Conservation (phyloP, 2,329 filamentous ascomycete species). For the Fusarium beomiforme region DNA sequence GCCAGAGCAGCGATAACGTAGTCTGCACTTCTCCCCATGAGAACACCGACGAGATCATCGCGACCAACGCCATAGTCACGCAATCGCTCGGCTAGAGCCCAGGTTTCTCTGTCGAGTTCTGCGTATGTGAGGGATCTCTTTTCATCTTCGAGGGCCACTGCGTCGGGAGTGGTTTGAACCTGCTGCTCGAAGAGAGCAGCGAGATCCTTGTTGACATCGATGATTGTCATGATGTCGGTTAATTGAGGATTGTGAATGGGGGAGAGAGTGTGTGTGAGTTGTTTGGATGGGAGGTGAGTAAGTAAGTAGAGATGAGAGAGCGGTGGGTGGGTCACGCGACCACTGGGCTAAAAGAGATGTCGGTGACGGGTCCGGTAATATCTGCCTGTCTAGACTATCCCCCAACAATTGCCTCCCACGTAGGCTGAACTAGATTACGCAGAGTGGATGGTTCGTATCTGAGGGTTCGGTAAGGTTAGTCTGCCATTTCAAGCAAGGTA, state of each 20-base stretch:
- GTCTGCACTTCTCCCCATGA: constrained; percentile 79
- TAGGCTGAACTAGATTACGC: background rate
- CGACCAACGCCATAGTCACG: constrained; percentile 75
- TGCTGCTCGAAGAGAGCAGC: constrained; percentile 77
- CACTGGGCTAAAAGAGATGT: constrained; percentile 30
- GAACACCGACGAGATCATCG: constrained; percentile 78
- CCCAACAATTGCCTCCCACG: constrained; percentile 30
- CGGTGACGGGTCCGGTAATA: constrained; percentile 36
- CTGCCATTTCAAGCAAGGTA: background rate
- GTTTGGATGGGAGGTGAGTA: constrained; percentile 4
- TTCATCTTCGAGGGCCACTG: constrained; percentile 78
- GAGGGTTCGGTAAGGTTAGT: constrained; percentile 1
- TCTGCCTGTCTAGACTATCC: constrained; percentile 3
- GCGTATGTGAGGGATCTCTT: constrained; percentile 74
- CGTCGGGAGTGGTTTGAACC: constrained; percentile 73
- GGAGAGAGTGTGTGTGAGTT: background rate
- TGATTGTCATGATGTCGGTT: constrained; percentile 63
- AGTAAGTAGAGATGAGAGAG: constrained; percentile 7
- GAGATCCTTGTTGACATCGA: constrained; percentile 78
- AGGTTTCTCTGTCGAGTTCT: constrained; percentile 75
- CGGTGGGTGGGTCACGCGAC: constrained; percentile 44
- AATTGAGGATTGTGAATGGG: background rate
- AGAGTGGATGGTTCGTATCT: constrained; percentile 22
- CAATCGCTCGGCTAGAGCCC: constrained; percentile 70
- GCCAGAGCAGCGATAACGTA: constrained; percentile 84